phyloP scores from a whole-genome alignment of 148 eudicot species.

The Camellia sinensis region DNA sequence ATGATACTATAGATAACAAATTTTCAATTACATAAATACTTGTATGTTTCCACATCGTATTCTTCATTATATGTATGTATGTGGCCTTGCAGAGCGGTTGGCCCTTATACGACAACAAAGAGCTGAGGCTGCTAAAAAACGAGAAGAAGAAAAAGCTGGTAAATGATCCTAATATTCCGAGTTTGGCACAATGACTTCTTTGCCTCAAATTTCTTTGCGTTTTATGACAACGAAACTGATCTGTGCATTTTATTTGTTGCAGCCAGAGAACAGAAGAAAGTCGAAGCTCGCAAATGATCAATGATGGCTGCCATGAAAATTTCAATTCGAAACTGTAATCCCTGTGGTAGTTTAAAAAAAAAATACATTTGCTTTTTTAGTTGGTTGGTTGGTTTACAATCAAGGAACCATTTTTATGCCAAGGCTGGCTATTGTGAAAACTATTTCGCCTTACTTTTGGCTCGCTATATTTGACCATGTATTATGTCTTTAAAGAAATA shows the following conservation, averaged over 20 bases:
- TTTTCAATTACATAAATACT: too few species aligned
- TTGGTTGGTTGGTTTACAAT: neutral
- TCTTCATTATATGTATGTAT: neutral
- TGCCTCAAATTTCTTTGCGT: neutral
- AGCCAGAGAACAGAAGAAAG: constrained; percentile 95
- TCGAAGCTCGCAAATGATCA: constrained; percentile 52
- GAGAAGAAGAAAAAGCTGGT: constrained; percentile 95
- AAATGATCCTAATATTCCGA: constrained; percentile 5
- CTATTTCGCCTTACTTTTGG: neutral
- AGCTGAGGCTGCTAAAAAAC: constrained; percentile 87
- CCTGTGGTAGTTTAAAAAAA: too few species aligned
- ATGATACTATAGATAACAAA: too few species aligned
- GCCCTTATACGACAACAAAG: constrained; percentile 86
- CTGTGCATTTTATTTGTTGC: constrained; percentile 17
- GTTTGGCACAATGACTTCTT: neutral
- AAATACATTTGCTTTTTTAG: too few species aligned
- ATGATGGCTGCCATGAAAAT: constrained; percentile 1
- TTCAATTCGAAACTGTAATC: neutral
- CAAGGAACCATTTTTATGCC: constrained; percentile 2
- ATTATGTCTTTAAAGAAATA: neutral
- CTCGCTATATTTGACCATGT: neutral
- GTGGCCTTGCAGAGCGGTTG: constrained; percentile 58
- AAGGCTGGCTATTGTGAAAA: neutral
- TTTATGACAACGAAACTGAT: neutral
- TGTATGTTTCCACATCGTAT: neutral